phyloP scores from a whole-genome alignment of 805 yeast species.

The Vanderwaltozyma tropicalis region DNA sequence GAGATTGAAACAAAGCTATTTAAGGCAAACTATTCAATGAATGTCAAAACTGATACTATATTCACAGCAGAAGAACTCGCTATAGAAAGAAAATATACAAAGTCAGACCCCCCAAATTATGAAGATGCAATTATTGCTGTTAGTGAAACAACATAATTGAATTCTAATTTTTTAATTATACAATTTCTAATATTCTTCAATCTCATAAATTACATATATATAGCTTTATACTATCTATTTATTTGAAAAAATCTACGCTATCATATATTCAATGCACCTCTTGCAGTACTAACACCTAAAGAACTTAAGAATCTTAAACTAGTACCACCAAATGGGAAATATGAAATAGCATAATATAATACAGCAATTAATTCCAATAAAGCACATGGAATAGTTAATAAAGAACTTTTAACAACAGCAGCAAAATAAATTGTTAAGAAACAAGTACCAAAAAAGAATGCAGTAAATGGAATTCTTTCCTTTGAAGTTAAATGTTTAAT shows the following conservation, averaged over 20 bases:
- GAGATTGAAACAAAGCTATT: too few species aligned
- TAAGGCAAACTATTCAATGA: too few species aligned
- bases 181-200: background rate
- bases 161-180: too few species aligned
- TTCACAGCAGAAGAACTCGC: constrained; percentile 2
- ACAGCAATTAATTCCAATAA: constrained; percentile 75
- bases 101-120: constrained; percentile 29
- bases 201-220: too few species aligned
- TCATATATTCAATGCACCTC: constrained; percentile 28
- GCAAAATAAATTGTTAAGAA: constrained; percentile 70
- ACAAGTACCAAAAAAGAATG: constrained; percentile 73
- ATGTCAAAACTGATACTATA: too few species aligned
- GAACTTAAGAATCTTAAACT: constrained; percentile 49
- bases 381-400: constrained; percentile 68
- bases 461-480: constrained; percentile 69
- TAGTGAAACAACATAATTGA: too few species aligned
- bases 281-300: constrained; percentile 48
- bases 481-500: constrained; percentile 60
- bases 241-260: background rate
- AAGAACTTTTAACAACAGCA: constrained; percentile 52
- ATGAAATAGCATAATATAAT: constrained; percentile 80
- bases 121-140: constrained; percentile 5
- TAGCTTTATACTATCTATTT: background rate
- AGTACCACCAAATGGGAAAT: constrained; percentile 91
- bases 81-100: background rate